phyloP scores from a whole-genome alignment of 805 yeast genomes.

The Pichia sporocuriosa region DNA sequence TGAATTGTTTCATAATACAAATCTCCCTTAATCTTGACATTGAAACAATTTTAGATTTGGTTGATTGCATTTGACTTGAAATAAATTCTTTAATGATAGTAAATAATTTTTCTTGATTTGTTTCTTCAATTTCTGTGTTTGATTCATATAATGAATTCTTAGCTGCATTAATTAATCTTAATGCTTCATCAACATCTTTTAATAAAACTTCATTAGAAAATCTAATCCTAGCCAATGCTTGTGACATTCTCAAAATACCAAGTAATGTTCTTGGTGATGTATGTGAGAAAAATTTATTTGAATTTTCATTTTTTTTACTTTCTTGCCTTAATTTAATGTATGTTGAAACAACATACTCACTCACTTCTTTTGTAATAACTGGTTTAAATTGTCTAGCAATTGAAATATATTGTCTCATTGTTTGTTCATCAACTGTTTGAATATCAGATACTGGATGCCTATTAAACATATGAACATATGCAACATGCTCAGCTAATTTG shows the following conservation, averaged over 20 bases:
- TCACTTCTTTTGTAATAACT: constrained; percentile 71
- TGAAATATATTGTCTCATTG: constrained; percentile 83
- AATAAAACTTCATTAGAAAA: constrained; percentile 63
- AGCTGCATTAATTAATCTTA: constrained; percentile 80
- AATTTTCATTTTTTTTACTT: constrained; percentile 70
- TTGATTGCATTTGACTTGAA: constrained; percentile 19
- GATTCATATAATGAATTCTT: constrained; percentile 68
- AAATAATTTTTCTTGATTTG: constrained; percentile 62
- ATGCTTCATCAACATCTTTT: constrained; percentile 92
- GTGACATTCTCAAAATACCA: constrained; percentile 87
- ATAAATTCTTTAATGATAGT: constrained; percentile 52
- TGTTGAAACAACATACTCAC: constrained; percentile 77
- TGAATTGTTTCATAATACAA: constrained; percentile 75
- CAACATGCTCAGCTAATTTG: constrained; percentile 85
- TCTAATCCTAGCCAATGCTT: constrained; percentile 87
- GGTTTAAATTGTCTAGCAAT: constrained; percentile 84
- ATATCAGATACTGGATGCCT: constrained; percentile 73
- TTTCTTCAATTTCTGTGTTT: constrained; percentile 48
- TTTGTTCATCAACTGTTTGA: constrained; percentile 69
- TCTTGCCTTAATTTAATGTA: constrained; percentile 92
- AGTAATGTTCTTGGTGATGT: constrained; percentile 92
- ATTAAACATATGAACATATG: constrained; percentile 92
- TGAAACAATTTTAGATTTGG: constrained; percentile 30
- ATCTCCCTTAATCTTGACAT: constrained; percentile 52
- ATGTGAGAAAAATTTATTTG: constrained; percentile 76